Base-by-base conservation (phyloP, 352 stramenopile species). In the Blastocystis sp. region DNA sequence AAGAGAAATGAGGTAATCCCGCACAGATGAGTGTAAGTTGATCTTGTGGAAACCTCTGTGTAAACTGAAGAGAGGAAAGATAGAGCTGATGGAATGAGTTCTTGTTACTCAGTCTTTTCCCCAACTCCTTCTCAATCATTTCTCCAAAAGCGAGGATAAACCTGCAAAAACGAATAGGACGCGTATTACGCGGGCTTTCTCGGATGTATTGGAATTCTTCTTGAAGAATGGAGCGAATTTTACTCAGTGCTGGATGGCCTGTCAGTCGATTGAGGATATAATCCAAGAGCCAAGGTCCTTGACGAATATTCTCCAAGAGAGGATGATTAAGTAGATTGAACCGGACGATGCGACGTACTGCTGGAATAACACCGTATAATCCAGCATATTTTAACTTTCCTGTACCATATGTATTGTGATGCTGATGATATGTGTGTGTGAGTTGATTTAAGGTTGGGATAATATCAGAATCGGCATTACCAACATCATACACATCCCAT, bases 251-350 rank as follows among this genome's bases (percentile, higher is more conserved):
- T 16, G 26, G 26, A 24, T 65, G 30, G 37, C 66, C 34, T 3
- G 30, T 30, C 20, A 90, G 53, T 0, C 89, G 43, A 3, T 34
- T 20, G 2, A 81, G 30, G 4, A 90, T 26, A 63, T 90, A 91
- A 39, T 91, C 87, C 9, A 90, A 11, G 1, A 87, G 62, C 90
- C 90, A 91, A 26, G 70, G 18, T 11, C 90, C 90, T 24, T 91
- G 62, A 30, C 90, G 45, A 6, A 91, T 6, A 50, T 91, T 90
- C 39, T 90, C 63, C 13, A 69, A 37, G 2, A 91, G 47, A 16
- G 90, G 68, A 55, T 91, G 90, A 16, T 81, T 76, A 8, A 90
- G 43, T 13, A 87, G 11, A 37, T 91, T 90, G 53, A 55, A 76
- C 8, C 66, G 30, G 4, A 76, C 43, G 30, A 90, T 90, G 4